Conservation (phyloP, 495 filamentous ascomycete species). For the Neurospora africana region DNA sequence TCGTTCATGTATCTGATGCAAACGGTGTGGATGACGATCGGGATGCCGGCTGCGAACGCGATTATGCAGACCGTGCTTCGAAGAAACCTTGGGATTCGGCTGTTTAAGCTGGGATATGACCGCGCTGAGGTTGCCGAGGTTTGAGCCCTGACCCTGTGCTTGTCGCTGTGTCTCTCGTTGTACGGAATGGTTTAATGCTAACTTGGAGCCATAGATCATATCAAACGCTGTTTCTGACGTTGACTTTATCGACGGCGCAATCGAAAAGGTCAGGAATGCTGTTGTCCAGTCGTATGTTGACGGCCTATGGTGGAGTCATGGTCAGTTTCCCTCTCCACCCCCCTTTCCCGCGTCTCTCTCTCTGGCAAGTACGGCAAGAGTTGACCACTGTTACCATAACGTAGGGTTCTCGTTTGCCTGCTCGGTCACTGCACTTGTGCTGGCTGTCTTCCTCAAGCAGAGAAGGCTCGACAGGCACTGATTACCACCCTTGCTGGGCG, state of each 20-base stretch:
- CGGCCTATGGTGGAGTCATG: constrained; percentile 30
- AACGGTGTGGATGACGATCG: constrained; percentile 42
- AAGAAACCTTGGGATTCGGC: constrained; percentile 9
- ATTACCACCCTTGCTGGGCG: neutral
- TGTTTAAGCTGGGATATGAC: constrained; percentile 17
- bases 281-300: constrained; percentile 27
- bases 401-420: constrained; percentile 17
- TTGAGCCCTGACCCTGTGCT: neutral
- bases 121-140: constrained; percentile 16
- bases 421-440: constrained; percentile 9
- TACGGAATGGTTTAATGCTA: neutral
- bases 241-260: constrained; percentile 39
- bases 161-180: neutral
- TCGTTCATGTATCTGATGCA: constrained; percentile 42
- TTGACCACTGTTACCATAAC: neutral
- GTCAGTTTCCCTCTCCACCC: constrained; percentile 6
- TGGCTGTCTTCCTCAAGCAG: constrained; percentile 18
- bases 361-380: neutral
- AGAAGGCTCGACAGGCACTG: constrained; percentile 6
- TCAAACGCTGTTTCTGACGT: constrained; percentile 32
- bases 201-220: constrained; percentile 21
- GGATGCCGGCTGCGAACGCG: constrained; percentile 40
- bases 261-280: constrained; percentile 20
- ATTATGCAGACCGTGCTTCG: constrained; percentile 26
- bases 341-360: neutral